phyloP scores from a whole-genome alignment of 2,329 filamentous ascomycete species.

The Fusarium devonianum region DNA sequence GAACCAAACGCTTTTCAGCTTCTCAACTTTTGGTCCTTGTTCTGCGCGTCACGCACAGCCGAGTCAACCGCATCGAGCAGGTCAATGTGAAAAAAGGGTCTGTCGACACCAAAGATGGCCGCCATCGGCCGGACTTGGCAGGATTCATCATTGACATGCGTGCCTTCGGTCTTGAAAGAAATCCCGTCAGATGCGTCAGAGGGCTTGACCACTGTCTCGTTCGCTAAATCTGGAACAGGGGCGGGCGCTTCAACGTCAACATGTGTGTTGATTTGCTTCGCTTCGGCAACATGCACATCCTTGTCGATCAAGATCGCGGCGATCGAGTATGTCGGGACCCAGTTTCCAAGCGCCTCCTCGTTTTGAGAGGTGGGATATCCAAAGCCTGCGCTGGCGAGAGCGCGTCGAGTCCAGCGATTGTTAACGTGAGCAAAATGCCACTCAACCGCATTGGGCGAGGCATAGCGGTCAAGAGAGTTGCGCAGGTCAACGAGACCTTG shows the following conservation, averaged over 20 bases:
- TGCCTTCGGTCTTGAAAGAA: neutral
- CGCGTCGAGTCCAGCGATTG: slow-evolving; percentile 65
- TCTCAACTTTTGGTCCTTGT: slow-evolving; percentile 28
- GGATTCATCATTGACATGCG: neutral
- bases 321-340: slow-evolving; percentile 47
- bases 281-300: slow-evolving; percentile 2
- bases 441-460: slow-evolving; percentile 55
- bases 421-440: slow-evolving; percentile 63
- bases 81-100: slow-evolving; percentile 58
- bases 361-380: slow-evolving; percentile 51
- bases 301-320: slow-evolving; percentile 34
- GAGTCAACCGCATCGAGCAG: slow-evolving; percentile 52
- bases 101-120: slow-evolving; percentile 51
- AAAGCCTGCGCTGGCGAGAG: slow-evolving; percentile 64
- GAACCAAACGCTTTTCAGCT: neutral
- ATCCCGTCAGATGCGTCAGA: neutral
- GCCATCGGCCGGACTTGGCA: slow-evolving; percentile 15
- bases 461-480: slow-evolving; percentile 61
- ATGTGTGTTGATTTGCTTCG: neutral
- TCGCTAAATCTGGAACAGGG: neutral
- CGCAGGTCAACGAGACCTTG: slow-evolving; percentile 65
- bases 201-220: neutral
- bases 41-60: slow-evolving; percentile 43
- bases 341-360: slow-evolving; percentile 39
- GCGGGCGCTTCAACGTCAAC: slow-evolving; percentile 16